Evolutionary conservation across 441 rosid genomes (phyloP).

Genomic region (Jatropha podagrica): DNA sequence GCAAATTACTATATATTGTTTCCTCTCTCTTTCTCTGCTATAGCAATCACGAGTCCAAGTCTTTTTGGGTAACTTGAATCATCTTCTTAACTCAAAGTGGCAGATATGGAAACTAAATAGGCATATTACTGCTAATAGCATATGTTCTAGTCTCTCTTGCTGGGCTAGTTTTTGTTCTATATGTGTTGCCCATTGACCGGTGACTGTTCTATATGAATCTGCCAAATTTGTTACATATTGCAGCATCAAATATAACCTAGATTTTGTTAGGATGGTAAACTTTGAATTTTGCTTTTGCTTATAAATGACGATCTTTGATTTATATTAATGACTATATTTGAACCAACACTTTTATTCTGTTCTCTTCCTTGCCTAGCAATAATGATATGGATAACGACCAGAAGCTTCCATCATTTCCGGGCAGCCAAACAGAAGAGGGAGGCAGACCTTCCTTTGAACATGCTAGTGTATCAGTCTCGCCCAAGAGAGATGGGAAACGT

Average conservation of each 20-base stretch:
- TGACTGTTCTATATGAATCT: background rate
- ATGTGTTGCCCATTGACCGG: background rate
- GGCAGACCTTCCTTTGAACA: conserved; percentile 14
- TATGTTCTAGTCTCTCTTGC: background rate
- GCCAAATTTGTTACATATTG: background rate
- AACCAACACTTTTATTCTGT: background rate
- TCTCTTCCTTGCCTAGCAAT: conserved; percentile 34
- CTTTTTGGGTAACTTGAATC: background rate
- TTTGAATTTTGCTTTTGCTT: background rate
- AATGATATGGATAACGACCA: conserved; percentile 33
- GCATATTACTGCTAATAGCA: background rate
- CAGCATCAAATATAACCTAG: background rate
- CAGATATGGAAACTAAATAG: background rate
- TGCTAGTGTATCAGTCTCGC: conserved; percentile 27
- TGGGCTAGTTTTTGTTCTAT: background rate
- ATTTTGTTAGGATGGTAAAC: background rate
- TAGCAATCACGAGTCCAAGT: background rate
- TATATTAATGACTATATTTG: background rate
- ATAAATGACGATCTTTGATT: background rate
- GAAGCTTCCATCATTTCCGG: conserved; percentile 16
- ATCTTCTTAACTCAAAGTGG: background rate
- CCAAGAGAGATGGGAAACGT: conserved; percentile 34
- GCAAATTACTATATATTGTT: too few relatives aligned
- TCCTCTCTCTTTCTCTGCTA: too few relatives aligned
- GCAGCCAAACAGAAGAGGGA: conserved; percentile 19